A percentile compares a stretch with the other conserved stretches of the same genome.
Conservation (phyloP, 1,284 basidiomycete species). For the Laetiporus sulphureus region DNA sequence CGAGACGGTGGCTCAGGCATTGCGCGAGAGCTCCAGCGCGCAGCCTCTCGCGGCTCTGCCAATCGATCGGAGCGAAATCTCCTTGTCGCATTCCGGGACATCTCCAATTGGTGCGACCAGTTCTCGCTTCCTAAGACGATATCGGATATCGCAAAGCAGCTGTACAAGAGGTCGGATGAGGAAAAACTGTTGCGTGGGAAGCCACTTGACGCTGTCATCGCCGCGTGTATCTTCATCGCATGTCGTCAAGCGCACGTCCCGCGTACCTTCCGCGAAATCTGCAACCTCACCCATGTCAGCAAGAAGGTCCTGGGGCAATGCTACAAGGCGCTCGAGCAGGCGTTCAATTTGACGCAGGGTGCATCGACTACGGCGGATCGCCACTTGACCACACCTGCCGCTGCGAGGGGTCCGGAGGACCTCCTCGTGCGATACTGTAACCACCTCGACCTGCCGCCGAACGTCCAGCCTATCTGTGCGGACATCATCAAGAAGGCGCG, state of each 20-base stretch:
- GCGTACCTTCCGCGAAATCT: constrained; percentile 94
- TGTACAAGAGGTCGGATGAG: constrained; percentile 95
- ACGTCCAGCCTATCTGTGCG: constrained; percentile 76
- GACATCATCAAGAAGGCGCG: constrained; percentile 83
- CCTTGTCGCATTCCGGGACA: constrained; percentile 85
- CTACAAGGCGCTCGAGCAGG: constrained; percentile 89
- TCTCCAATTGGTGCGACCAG: constrained; percentile 90
- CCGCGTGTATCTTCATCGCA: constrained; percentile 97
- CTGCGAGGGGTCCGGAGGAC: constrained; percentile 69
- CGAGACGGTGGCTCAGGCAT: constrained; percentile 92
- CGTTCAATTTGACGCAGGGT: constrained; percentile 83
- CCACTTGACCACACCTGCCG: constrained; percentile 31
- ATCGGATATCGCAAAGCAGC: constrained; percentile 92
- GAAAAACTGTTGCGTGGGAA: constrained; percentile 92
- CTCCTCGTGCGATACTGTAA: constrained; percentile 93
- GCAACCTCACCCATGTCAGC: constrained; percentile 86
- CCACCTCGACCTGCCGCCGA: constrained; percentile 83
- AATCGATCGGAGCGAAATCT: constrained; percentile 82
- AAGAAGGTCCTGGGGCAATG: constrained; percentile 96
- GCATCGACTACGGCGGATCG: constrained; percentile 34
- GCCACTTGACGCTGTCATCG: constrained; percentile 88
- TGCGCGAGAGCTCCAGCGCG: constrained; percentile 89
- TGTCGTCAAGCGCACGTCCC: constrained; percentile 92
- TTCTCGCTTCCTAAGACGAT: constrained; percentile 94
- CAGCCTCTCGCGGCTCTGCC: constrained; percentile 71